Base-by-base conservation (phyloP, 1,139 yeast genomes). In the Debaryomycetaceae sp. region DNA sequence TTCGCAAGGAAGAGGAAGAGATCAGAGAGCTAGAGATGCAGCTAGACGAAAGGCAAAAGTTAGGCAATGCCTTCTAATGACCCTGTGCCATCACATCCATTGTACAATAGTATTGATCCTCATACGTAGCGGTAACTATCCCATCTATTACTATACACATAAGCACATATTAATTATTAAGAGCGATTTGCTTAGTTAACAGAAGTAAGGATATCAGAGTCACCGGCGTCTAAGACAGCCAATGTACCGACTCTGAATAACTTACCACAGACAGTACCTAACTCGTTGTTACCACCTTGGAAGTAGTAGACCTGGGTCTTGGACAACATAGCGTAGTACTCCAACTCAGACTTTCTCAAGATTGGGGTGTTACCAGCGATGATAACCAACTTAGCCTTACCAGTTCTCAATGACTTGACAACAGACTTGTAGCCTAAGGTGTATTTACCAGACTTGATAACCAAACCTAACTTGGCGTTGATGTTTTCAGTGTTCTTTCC, bases 211-310 rank as follows among this genome's bases (percentile, higher is more conserved):
- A 95, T 91, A 79, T 95, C 99, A 66, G 99, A 93, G 83, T 95
- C 99, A 91, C 99, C 99, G 67, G 97, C 97, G 68, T 95, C 99
- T 71, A 91, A 80, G 68, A 95, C 76, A 66, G 98, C 82, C 70
- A 93, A 80, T 68, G 91, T 93, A 81, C 98, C 98, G 67, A 93
- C 99, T 83, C 98, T 91, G 97, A 95, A 93, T 72, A 93, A 90
- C 81, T 88, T 91, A 90, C 99, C 99, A 78, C 97, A 93, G 64
- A 97, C 97, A 68, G 99, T 95, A 83, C 99, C 98, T 72, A 93
- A 89, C 81, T 91, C 97, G 80, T 91, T 91, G 97, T 91, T 91
- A 78, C 97, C 96, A 82, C 98, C 99, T 79, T 87, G 95, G 96
- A 91, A 93, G 85, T 83, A 84, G 95, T 91, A 93, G 67, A 93